Conservation (phyloP, 768 basidiomycete species). For the Agaricus bisporus region DNA sequence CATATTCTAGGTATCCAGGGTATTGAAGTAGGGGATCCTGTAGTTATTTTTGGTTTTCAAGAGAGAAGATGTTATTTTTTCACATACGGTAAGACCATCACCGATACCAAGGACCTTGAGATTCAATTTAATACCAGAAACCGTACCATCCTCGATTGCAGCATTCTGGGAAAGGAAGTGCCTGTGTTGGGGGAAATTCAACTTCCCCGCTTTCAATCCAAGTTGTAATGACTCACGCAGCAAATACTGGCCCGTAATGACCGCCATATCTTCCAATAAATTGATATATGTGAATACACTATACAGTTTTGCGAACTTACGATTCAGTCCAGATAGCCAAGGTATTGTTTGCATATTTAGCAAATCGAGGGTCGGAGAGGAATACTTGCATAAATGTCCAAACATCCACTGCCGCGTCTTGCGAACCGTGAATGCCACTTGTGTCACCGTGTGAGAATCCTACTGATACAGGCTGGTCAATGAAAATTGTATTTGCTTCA, state of each 20-base stretch:
- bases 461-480: slow-evolving; percentile 58
- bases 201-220: background rate
- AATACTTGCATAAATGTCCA: slow-evolving; percentile 65
- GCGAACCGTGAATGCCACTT: slow-evolving; percentile 40
- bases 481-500: slow-evolving; percentile 50
- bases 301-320: slow-evolving; percentile 19
- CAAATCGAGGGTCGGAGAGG: slow-evolving; percentile 47
- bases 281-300: background rate
- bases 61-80: background rate
- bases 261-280: slow-evolving; percentile 49
- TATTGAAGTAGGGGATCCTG: slow-evolving; percentile 47
- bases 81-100: slow-evolving; percentile 50
- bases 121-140: slow-evolving; percentile 44
- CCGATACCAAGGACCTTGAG: slow-evolving; percentile 61
- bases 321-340: slow-evolving; percentile 65
- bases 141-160: slow-evolving; percentile 40
- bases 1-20: slow-evolving; percentile 51
- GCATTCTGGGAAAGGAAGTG: slow-evolving; percentile 56
- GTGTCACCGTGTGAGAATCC: slow-evolving; percentile 56
- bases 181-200: slow-evolving; percentile 16
- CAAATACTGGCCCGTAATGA: slow-evolving; percentile 66
- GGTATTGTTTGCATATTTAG: slow-evolving; percentile 35
- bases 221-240: slow-evolving; percentile 29
- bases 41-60: background rate
- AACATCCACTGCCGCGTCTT: slow-evolving; percentile 47